Percentiles rank a stretch among this genome's conserved stretches.
Evolutionary conservation across 2,329 filamentous ascomycete genomes (phyloP).

Genomic region (Fusarium sp.): DNA sequence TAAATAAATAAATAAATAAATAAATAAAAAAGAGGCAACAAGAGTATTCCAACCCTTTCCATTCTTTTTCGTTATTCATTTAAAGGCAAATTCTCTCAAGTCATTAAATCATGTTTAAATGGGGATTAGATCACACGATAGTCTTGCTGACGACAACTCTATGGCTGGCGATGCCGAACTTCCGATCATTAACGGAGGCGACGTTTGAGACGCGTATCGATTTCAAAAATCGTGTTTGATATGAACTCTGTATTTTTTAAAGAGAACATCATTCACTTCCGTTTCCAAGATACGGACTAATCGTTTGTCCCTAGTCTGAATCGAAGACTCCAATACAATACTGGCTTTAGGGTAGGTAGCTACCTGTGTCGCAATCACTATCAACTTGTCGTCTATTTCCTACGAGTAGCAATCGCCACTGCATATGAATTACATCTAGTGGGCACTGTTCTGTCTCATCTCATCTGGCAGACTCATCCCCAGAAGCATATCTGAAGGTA

Average conservation of each 20-base stretch:
- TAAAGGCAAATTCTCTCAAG: background rate
- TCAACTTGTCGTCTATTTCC: background rate
- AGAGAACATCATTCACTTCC: background rate
- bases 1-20: too few relatives aligned
- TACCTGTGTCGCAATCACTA: background rate
- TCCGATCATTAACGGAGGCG: slow-evolving; percentile 17
- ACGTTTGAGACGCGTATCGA: background rate
- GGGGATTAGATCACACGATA: background rate
- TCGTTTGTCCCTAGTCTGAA: too few relatives aligned
- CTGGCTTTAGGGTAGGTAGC: background rate
- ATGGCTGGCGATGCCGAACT: slow-evolving; percentile 32
- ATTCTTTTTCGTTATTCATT: background rate
- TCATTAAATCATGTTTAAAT: background rate
- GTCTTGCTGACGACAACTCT: slow-evolving; percentile 28
- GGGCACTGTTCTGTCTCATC: too few relatives aligned
- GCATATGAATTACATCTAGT: background rate
- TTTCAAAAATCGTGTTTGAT: background rate
- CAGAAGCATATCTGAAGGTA: background rate
- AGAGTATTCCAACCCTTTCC: too few relatives aligned
- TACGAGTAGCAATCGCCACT: too few relatives aligned
- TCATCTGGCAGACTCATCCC: background rate
- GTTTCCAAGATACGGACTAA: too few relatives aligned
- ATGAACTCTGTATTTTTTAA: background rate
- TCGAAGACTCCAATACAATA: too few relatives aligned
- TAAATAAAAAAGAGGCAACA: too few relatives aligned